Evolutionary conservation across 306 rosid species (phyloP), one percentile per base, ranked within the genome.

Genomic region (Astragalus glycyphyllos): DNA sequence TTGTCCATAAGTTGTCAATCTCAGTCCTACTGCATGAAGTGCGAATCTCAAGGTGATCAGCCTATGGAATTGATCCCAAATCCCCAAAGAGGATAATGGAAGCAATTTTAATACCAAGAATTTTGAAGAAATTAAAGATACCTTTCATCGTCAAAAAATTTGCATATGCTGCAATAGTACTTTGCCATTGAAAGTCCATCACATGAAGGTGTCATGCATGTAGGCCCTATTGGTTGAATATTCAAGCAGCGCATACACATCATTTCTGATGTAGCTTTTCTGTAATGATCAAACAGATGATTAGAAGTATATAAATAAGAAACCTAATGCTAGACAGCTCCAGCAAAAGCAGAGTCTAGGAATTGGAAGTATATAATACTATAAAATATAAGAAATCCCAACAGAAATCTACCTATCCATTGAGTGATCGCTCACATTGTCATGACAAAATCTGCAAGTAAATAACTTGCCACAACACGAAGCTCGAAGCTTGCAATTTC

Each of bases 141-240:
- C 99, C 97, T 95, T 85, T 95, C 99, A 82, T 95, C 97, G 65
- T 91, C 99, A 58, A 95, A 95, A 85, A 95, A 91, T 84, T 87
- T 95, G 86, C 99, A 91, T 58, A 91, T 91, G 62, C 74, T 89
- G 92, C 97, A 91, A 67, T 86, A 91, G 67, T 95, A 89, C 75
- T 89, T 89, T 7, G 99, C 99, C 99, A 95, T 95, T 55, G 88
- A 83, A 57, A 95, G 72, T 49, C 85, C 93, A 23, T 85, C 74
- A 91, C 97, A 95, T 8, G 96, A 95, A 78, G 96, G 96, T 58
- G 96, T 89, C 73, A 68, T 68, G 83, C 99, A 95, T 69, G 46
- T 46, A 44, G 97, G 91, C 72, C 99, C 99, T 69, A 91, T 85
- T 0, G 90, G 73, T 76, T 95, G 99, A 84, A 89, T 68, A 32